A percentile compares a stretch with the other conserved stretches of the same genome.
Conservation (phyloP, 345 rosid genomes). For the Lagerstroemia speciosa region DNA sequence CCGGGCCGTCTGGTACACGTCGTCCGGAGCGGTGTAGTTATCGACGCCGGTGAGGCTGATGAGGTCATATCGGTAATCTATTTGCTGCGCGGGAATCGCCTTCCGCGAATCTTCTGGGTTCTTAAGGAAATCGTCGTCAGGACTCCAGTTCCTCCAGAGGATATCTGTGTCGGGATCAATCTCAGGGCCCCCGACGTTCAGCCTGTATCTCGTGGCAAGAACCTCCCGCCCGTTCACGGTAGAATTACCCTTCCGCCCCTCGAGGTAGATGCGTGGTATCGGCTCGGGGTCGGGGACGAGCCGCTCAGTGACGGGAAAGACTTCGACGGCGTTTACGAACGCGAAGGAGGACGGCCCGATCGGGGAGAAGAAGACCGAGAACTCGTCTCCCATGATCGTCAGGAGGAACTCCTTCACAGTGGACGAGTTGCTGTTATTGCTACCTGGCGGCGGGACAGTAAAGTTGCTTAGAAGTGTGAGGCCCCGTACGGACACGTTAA, state of each 20-base stretch:
- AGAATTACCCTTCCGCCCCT: neutral
- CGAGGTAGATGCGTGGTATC: conserved; percentile 4
- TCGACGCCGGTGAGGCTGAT: neutral
- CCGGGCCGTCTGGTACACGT: conserved; percentile 36
- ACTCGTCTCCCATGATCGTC: conserved; percentile 10
- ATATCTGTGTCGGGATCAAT: conserved; percentile 24
- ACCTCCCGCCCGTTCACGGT: conserved; percentile 14
- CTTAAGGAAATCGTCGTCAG: conserved; percentile 25
- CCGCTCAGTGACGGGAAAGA: conserved; percentile 28
- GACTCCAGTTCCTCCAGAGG: conserved; percentile 35
- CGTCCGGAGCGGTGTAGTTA: conserved; percentile 29
- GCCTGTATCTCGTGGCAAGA: conserved; percentile 24
- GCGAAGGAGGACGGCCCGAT: conserved; percentile 34
- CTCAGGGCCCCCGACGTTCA: conserved; percentile 35
- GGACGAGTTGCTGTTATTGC: conserved; percentile 2
- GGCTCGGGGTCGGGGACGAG: conserved; percentile 11
- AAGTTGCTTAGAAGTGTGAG: conserved; percentile 24
- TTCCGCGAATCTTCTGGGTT: neutral
- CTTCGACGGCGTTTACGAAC: conserved; percentile 58
- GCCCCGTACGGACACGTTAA: conserved; percentile 28
- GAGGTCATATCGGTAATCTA: neutral
- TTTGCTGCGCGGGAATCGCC: too few species aligned
- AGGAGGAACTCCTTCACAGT: conserved; percentile 38
- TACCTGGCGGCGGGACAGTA: conserved; percentile 7
- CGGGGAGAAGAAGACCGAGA: conserved; percentile 31